Percentiles rank a stretch among this genome's conserved stretches.
Conservation (phyloP, 169 alveolate species). For the Plasmodium falciparum region DNA sequence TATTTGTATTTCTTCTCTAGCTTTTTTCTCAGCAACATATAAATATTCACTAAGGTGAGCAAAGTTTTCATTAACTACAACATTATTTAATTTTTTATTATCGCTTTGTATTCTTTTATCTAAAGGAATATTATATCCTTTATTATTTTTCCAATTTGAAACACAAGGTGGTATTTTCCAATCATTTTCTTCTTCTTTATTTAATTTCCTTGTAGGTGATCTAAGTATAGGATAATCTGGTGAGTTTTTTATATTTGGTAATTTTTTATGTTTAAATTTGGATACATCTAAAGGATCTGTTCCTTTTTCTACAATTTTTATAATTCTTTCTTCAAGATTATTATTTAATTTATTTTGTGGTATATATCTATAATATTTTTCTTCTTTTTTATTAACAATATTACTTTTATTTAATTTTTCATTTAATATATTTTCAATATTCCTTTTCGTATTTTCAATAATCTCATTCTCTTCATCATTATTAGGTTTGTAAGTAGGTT, state of each 20-base stretch:
- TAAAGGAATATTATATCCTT: slow-evolving; percentile 98
- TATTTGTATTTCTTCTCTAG: slow-evolving; percentile 97
- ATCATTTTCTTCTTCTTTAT: slow-evolving; percentile 95
- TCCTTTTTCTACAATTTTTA: slow-evolving; percentile 91
- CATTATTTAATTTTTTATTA: slow-evolving; percentile 94
- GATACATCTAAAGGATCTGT: slow-evolving; percentile 97
- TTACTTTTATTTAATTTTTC: slow-evolving; percentile 78
- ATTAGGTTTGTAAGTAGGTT: slow-evolving; percentile 82
- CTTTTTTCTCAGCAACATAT: slow-evolving; percentile 95
- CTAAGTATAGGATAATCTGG: slow-evolving; percentile 92
- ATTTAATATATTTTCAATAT: slow-evolving; percentile 87
- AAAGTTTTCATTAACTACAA: slow-evolving; percentile 94
- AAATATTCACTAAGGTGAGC: slow-evolving; percentile 95
- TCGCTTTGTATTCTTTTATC: slow-evolving; percentile 99
- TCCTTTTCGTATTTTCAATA: slow-evolving; percentile 85
- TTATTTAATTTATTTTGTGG: slow-evolving; percentile 88
- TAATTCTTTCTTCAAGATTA: slow-evolving; percentile 88
- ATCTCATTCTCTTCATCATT: slow-evolving; percentile 83
- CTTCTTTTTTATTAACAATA: slow-evolving; percentile 78
- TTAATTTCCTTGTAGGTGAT: slow-evolving; percentile 96
- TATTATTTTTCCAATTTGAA: slow-evolving; percentile 98
- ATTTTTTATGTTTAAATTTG: slow-evolving; percentile 94
- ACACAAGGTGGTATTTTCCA: slow-evolving; percentile 99
- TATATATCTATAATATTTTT: slow-evolving; percentile 87
- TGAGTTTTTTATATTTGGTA: slow-evolving; percentile 91